phyloP scores from a whole-genome alignment of 495 filamentous ascomycete species.

The Daldinia decipiens region DNA sequence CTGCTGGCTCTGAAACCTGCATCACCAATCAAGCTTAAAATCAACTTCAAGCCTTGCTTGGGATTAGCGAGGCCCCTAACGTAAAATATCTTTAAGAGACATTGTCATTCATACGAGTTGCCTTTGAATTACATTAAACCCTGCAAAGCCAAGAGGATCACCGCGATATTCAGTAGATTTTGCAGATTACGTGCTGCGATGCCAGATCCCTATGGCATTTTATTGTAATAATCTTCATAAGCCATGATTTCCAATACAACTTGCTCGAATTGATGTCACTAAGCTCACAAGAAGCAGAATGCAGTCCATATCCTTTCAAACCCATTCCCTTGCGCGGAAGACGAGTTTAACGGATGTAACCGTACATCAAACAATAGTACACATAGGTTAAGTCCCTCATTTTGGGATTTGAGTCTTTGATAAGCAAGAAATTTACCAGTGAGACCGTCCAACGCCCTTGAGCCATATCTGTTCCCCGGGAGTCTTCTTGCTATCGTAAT shows the following conservation, averaged over 20 bases:
- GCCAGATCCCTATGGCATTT: neutral
- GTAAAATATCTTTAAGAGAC: neutral
- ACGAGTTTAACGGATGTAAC: conserved; percentile 4
- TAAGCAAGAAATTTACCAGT: neutral
- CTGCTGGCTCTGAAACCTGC: conserved; percentile 38
- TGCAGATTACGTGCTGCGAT: neutral
- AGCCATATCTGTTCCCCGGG: conserved; percentile 8
- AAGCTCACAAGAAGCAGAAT: neutral
- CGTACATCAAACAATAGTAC: neutral
- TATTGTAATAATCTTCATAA: neutral
- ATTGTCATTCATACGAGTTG: neutral
- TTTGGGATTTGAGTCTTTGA: neutral
- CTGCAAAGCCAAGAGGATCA: neutral
- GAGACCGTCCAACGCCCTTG: conserved; percentile 12
- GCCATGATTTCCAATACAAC: neutral
- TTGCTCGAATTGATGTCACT: conserved; percentile 6
- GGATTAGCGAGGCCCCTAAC: neutral
- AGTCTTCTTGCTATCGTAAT: conserved; percentile 7
- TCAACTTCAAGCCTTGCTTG: conserved; percentile 21
- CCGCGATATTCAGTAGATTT: neutral
- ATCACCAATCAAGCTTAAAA: conserved; percentile 25
- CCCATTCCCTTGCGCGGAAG: neutral
- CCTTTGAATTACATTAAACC: neutral
- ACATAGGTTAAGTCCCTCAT: neutral
- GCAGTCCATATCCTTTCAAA: neutral